Evolutionary conservation across 2,329 filamentous ascomycete genomes (phyloP), one percentile per base, ranked within the genome.

Genomic region (Orbilia brochopaga): DNA sequence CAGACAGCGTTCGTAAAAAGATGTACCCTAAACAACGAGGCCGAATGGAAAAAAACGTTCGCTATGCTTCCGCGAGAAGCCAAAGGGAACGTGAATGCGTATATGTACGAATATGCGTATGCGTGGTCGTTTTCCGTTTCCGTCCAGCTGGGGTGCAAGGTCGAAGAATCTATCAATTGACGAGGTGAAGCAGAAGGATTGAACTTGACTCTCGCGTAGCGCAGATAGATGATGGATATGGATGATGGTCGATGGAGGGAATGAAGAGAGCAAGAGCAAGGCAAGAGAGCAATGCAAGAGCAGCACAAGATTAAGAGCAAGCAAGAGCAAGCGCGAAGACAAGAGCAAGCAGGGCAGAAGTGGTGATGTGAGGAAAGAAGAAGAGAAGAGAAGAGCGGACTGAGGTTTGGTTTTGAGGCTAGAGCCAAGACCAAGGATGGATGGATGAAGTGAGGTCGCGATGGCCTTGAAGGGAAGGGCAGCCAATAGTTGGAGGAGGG

Each of bases 391-490:
- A 37, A 42, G 50, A 56, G 60, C 53, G 66, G 66, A 64, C 58
- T 59, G 48, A n/a, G 59, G 66, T 54, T 67, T 70, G 66, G 66
- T 70, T 70, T 70, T 70, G 66, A 70, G 66, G 66, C 48, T 56
- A 54, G 55, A 40, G 21, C 51, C 24, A 50, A 37, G 59, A 40
- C 37, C 37, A 54, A 35, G 27, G 40, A 17, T 21, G 35, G 23
- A 54, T 35, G 27, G 40, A 17, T 21, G 35, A 15, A 37, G 51
- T 21, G 32, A 53, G 24, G 56, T 62, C 37, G 52, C 59, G 56
- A 51, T 55, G 65, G 23, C 53, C 62, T 37, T 51, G 44, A 58
- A 32, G 48, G 19, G n/a, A n/a, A n/a, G n/a, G n/a, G 35, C 32
- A 62, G 51, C 21, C 11, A 27, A 44, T 21, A 23, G 2, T 11